Base-by-base conservation (phyloP, 2,329 filamentous ascomycete species). In the Madurella mycetomatis region DNA sequence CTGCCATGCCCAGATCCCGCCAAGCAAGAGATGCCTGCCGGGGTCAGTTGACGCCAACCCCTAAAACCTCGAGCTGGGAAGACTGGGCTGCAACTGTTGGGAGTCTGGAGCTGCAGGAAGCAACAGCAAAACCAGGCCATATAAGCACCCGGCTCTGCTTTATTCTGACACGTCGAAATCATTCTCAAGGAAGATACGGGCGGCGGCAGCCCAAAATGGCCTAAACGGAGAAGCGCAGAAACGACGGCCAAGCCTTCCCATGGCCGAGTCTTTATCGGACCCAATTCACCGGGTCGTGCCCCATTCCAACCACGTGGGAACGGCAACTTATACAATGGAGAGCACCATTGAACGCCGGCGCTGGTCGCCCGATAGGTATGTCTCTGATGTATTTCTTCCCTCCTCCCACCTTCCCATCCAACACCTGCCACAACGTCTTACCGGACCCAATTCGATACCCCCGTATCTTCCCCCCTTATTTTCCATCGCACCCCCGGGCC, bases 341-440 rank as follows among this genome's bases (percentile, higher is more conserved):
- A 47, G 47, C 43, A 32, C 46, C 17, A n/a, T 40, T 32, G 51
- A 48, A 25, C 43, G 40, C 15, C 52, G 55, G 43, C 50, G 48
- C 16, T 62, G 61, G 61, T 55, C 55, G 51, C 54, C 52, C 32
- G 55, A 61, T 3, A 41, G 42, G 58, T 59, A 58, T 11, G 34
- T 15, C 4, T 25, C 7, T 37, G 34, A 45, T 13, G 11, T 34
- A 25, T 18, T 30, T 12, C 8, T 19, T 15, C 30, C 52, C 19
- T 15, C 30, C 18, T 47, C 41, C 19, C 31, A 12, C 41, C 9
- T 45, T 48, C 18, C 46, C 37, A 30, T 40, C 45, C 40, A 37
- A 9, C 51, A n/a, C n/a, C n/a, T n/a, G n/a, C 25, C 30, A 9
- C 46, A 47, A 16, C 41, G 47, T 11, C 7, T 46, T 7, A 25